phyloP scores from a whole-genome alignment of 2,329 filamentous ascomycete genomes.

The Sclerotinia nivalis region DNA sequence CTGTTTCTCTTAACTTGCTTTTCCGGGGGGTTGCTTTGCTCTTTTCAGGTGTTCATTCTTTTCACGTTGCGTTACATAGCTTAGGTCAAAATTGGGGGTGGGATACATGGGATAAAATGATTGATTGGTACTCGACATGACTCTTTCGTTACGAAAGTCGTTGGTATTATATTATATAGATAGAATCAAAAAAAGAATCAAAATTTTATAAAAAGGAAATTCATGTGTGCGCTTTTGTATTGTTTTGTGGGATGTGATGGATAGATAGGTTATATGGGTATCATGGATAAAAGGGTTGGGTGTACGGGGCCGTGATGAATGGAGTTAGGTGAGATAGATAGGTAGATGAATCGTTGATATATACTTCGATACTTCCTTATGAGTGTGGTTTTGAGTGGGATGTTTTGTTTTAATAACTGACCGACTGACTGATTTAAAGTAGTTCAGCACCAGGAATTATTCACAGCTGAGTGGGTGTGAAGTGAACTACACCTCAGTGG shows the following conservation, averaged over 20 bases:
- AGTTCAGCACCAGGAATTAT: too few relatives aligned
- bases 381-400: too few relatives aligned
- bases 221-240: background rate
- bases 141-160: background rate
- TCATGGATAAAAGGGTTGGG: too few relatives aligned
- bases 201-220: constrained; percentile 5
- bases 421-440: too few relatives aligned
- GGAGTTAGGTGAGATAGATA: too few relatives aligned
- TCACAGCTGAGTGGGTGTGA: too few relatives aligned
- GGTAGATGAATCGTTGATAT: too few relatives aligned
- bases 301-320: too few relatives aligned
- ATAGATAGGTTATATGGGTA: background rate
- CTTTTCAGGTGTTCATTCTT: constrained; percentile 9
- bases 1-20: constrained; percentile 6
- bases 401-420: too few relatives aligned
- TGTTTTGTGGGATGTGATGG: background rate
- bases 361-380: too few relatives aligned
- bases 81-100: constrained; percentile 7
- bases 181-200: constrained; percentile 16
- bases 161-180: constrained; percentile 9
- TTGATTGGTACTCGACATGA: constrained; percentile 13
- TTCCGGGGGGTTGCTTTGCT: constrained; percentile 8
- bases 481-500: too few relatives aligned
- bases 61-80: constrained; percentile 10
- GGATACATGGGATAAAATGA: constrained; percentile 14